phyloP scores from a whole-genome alignment of 2,329 filamentous ascomycete genomes.

The Nannizzia gypsea region DNA sequence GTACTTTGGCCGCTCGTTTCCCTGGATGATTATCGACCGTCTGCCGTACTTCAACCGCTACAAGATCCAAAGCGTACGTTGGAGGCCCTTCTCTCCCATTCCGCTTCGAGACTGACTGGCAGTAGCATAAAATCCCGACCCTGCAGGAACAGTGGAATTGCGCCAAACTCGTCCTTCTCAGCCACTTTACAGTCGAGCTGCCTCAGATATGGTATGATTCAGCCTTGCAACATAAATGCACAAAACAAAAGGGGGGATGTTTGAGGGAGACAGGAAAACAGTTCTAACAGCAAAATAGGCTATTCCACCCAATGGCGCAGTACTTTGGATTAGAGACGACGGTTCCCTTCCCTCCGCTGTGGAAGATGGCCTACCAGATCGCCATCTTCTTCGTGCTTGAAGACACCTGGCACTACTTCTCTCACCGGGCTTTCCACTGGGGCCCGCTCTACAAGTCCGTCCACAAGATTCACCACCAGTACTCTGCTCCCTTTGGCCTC shows the following conservation, averaged over 20 bases:
- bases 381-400: constrained; percentile 90
- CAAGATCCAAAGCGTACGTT: constrained; percentile 82
- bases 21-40: constrained; percentile 84
- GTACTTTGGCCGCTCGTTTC: constrained; percentile 85
- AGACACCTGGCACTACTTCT: constrained; percentile 98
- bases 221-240: background rate
- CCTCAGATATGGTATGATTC: constrained; percentile 72
- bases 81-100: background rate
- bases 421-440: constrained; percentile 85
- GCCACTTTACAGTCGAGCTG: constrained; percentile 94
- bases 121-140: constrained; percentile 73
- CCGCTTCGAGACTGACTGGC: constrained; percentile 12
- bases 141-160: constrained; percentile 88
- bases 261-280: background rate
- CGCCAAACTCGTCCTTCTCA: constrained; percentile 80
- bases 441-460: constrained; percentile 90
- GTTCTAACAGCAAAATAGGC: constrained; percentile 31
- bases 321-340: constrained; percentile 79
- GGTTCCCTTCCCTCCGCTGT: constrained; percentile 75
- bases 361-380: constrained; percentile 85
- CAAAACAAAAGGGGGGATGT: background rate
- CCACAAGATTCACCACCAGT: constrained; percentile 99
- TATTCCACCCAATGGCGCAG: constrained; percentile 94
- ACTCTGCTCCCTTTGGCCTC: constrained; percentile 91
- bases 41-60: constrained; percentile 83